phyloP scores from a whole-genome alignment of 2,329 filamentous ascomycete species.

The Ascochyta rabiei region DNA sequence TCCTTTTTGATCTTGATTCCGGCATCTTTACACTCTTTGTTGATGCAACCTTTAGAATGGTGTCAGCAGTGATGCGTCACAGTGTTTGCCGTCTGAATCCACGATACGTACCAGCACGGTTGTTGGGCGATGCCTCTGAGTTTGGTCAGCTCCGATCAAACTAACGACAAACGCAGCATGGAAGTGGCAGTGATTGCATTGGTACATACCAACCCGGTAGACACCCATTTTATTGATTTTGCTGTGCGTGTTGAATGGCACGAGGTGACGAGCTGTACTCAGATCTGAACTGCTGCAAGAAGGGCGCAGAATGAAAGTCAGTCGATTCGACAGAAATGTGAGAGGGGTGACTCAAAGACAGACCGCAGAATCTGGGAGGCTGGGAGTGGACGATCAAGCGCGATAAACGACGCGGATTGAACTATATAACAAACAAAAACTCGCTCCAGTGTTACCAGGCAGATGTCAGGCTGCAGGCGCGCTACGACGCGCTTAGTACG shows the following conservation, averaged over 20 bases:
- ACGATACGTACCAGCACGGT: slow-evolving; percentile 60
- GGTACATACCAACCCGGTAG: slow-evolving; percentile 34
- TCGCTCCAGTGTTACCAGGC: slow-evolving; percentile 6
- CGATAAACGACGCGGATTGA: not conserved
- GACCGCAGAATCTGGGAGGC: not conserved
- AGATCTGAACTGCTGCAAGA: not conserved
- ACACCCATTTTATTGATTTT: slow-evolving; percentile 28
- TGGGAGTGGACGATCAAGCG: not conserved
- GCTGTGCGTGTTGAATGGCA: not conserved
- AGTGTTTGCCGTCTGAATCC: not conserved
- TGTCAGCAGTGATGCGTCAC: not conserved
- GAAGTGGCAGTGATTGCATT: not conserved
- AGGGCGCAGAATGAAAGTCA: not conserved
- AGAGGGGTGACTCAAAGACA: not conserved
- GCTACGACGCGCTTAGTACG: slow-evolving; percentile 15
- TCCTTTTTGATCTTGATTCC: slow-evolving; percentile 73
- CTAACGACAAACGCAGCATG: not conserved
- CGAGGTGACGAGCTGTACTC: not conserved
- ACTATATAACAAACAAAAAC: slow-evolving; percentile 1
- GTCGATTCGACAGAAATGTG: not conserved
- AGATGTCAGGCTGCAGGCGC: slow-evolving; percentile 16
- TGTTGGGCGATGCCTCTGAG: slow-evolving; percentile 51
- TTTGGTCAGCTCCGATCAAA: not conserved
- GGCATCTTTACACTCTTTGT: slow-evolving; percentile 73
- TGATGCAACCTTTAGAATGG: slow-evolving; percentile 62